Percentiles rank a stretch among this genome's conserved stretches.
phyloP scores from a whole-genome alignment of 2,329 filamentous ascomycete species.

The Polychaeton citri region DNA sequence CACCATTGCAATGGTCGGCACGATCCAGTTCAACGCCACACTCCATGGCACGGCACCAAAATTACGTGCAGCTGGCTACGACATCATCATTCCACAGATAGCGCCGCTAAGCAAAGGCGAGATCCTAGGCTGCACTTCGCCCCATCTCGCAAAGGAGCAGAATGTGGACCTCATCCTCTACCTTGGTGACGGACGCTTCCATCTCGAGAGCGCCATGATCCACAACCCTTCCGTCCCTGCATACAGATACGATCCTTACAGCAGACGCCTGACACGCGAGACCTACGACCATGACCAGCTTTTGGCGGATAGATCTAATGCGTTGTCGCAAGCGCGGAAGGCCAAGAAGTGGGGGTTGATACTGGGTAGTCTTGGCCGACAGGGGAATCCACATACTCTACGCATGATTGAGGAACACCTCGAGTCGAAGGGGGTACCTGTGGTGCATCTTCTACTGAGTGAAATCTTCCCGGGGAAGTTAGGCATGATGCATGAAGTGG shows the following conservation, averaged over 20 bases:
- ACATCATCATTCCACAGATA: conserved; percentile 79
- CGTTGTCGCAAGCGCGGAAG: conserved; percentile 60
- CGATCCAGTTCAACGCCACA: conserved; percentile 97
- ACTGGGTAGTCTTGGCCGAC: conserved; percentile 77
- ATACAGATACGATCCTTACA: conserved; percentile 95
- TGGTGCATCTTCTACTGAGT: conserved; percentile 72
- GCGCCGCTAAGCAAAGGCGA: conserved; percentile 86
- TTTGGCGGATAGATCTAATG: conserved; percentile 62
- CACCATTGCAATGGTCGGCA: conserved; percentile 84
- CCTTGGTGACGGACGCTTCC: conserved; percentile 83
- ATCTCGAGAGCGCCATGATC: conserved; percentile 98
- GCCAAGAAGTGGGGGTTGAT: conserved; percentile 93
- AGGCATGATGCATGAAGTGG: conserved; percentile 81
- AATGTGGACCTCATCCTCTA: conserved; percentile 71
- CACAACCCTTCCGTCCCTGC: conserved; percentile 85
- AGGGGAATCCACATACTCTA: conserved; percentile 92
- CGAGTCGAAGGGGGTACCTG: conserved; percentile 57
- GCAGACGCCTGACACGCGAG: conserved; percentile 78
- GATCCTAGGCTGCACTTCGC: conserved; percentile 94
- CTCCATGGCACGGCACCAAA: conserved; percentile 71
- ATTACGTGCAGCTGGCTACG: conserved; percentile 74
- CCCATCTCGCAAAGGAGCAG: conserved; percentile 43
- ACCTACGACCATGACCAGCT: conserved; percentile 87
- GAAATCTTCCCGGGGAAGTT: conserved; percentile 97
- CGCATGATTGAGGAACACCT: conserved; percentile 70